Conservation (phyloP, 2,329 filamentous ascomycete genomes). For the Teratosphaeria epicoccoides region DNA sequence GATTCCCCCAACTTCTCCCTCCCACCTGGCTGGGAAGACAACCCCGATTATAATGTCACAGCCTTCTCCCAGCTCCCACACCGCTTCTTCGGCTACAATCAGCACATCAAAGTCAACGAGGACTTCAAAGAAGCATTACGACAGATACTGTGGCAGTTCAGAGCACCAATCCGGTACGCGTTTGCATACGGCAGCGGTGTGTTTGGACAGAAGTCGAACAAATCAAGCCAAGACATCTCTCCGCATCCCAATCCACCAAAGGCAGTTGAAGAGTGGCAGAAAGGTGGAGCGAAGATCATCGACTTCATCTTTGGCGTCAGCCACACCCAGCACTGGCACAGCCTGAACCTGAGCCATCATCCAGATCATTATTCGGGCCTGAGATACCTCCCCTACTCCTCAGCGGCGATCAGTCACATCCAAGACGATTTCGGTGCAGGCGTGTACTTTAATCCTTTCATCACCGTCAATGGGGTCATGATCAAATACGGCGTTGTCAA, state of each 20-base stretch:
- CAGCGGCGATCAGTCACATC: slow-evolving; percentile 69
- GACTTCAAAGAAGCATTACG: slow-evolving; percentile 88
- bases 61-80: slow-evolving; percentile 68
- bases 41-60: slow-evolving; percentile 59
- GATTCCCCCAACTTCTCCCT: slow-evolving; percentile 25
- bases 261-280: slow-evolving; percentile 74
- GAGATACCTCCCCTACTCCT: slow-evolving; percentile 59
- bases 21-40: slow-evolving; percentile 61
- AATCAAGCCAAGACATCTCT: slow-evolving; percentile 34
- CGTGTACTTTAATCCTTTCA: slow-evolving; percentile 94
- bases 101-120: slow-evolving; percentile 90
- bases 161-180: slow-evolving; percentile 86
- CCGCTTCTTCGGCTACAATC: slow-evolving; percentile 81
- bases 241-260: slow-evolving; percentile 74
- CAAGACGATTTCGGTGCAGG: slow-evolving; percentile 86
- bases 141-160: slow-evolving; percentile 80
- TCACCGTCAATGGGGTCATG: slow-evolving; percentile 86
- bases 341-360: slow-evolving; percentile 78
- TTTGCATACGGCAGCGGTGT: slow-evolving; percentile 97
- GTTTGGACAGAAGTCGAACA: slow-evolving; percentile 61
- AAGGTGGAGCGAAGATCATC: slow-evolving; percentile 87
- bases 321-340: slow-evolving; percentile 94
- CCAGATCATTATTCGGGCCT: slow-evolving; percentile 85
- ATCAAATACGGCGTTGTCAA: slow-evolving; percentile 99
- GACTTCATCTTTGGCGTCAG: slow-evolving; percentile 97